Evolutionary conservation across 805 yeast genomes (phyloP).

Genomic region (Martiniozyma abietophila): DNA sequence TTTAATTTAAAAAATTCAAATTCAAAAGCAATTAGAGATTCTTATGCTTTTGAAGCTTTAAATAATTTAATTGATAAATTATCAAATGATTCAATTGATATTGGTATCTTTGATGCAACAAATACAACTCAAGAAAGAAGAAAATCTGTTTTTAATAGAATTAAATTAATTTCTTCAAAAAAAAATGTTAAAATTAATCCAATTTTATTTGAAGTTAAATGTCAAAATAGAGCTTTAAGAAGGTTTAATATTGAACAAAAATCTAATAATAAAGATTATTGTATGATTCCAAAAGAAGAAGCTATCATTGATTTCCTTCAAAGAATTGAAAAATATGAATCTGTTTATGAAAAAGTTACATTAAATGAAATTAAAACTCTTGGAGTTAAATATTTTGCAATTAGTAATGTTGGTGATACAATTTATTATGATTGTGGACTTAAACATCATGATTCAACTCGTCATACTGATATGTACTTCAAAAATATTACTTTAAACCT

Average conservation of each 20-base stretch:
- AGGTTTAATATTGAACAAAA: constrained; percentile 57
- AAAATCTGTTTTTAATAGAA: constrained; percentile 40
- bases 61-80: constrained; percentile 69
- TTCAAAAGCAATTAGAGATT: constrained; percentile 60
- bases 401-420: constrained; percentile 28
- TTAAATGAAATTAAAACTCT: constrained; percentile 23
- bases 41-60: constrained; percentile 92
- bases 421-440: constrained; percentile 27
- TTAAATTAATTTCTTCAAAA: constrained; percentile 44
- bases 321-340: constrained; percentile 43
- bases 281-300: constrained; percentile 36
- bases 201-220: constrained; percentile 50
- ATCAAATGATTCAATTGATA: constrained; percentile 69
- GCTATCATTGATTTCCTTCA: constrained; percentile 53
- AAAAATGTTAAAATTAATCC: constrained; percentile 33
- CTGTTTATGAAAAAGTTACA: constrained; percentile 31
- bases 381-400: constrained; percentile 23
- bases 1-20: constrained; percentile 25
- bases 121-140: constrained; percentile 54
- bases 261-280: constrained; percentile 54
- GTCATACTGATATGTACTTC: constrained; percentile 24
- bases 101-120: constrained; percentile 80
- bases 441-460: constrained; percentile 15
- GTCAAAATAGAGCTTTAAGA: constrained; percentile 42
- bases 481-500: constrained; percentile 19